A percentile compares a stretch with the other conserved stretches of the same genome.
Conservation (phyloP, 2,329 filamentous ascomycete species). For the Epicoccum sorghinum region DNA sequence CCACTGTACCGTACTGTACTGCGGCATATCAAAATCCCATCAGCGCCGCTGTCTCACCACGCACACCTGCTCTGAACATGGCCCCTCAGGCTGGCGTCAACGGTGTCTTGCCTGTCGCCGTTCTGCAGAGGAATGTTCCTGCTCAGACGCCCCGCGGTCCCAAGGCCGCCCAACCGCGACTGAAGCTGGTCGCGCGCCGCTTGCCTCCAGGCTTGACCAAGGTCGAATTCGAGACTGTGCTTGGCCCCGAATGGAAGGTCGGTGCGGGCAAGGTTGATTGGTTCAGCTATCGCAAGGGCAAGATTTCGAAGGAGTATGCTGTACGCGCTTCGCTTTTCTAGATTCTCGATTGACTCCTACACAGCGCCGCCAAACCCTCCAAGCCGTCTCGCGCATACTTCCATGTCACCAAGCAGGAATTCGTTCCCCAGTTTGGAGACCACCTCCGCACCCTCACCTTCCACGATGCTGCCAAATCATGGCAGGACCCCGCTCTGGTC, state of each 20-base stretch:
- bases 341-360: constrained; percentile 12
- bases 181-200: constrained; percentile 85
- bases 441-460: constrained; percentile 72
- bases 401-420: constrained; percentile 74
- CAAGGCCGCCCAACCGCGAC: constrained; percentile 62
- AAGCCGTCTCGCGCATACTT: constrained; percentile 81
- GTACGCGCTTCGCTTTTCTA: not conserved
- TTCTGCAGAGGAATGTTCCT: constrained; percentile 45
- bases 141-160: constrained; percentile 40
- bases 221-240: constrained; percentile 71
- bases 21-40: constrained; percentile 5
- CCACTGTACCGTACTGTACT: not conserved
- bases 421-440: constrained; percentile 72
- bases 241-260: constrained; percentile 81
- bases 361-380: constrained; percentile 74
- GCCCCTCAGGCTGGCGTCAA: constrained; percentile 42
- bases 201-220: constrained; percentile 86
- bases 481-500: constrained; percentile 72
- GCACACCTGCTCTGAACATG: constrained; percentile 23
- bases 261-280: constrained; percentile 87
- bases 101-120: constrained; percentile 47
- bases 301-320: constrained; percentile 81
- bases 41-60: not conserved
- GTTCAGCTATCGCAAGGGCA: constrained; percentile 74
- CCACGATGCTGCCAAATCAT: constrained; percentile 81